Conservation (phyloP, 192 early-diverging fungal species). For the Backusella westeae region DNA sequence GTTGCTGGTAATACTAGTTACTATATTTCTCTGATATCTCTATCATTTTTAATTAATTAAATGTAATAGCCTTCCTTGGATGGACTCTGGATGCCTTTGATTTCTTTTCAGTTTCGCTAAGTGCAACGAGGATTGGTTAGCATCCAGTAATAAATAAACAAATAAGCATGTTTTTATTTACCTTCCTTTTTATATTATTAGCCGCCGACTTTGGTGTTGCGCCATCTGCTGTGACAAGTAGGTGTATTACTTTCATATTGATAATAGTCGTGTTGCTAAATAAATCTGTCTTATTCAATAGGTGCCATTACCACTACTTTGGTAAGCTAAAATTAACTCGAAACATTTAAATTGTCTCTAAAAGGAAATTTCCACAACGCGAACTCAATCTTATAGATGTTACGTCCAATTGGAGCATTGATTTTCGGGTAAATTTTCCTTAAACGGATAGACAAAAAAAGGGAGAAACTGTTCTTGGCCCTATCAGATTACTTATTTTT, state of each 20-base stretch:
- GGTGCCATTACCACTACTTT: constrained; percentile 66
- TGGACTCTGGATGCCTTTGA: constrained; percentile 75
- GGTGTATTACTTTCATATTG: background rate
- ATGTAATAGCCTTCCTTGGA: constrained; percentile 51
- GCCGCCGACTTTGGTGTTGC: constrained; percentile 52
- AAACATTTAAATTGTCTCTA: background rate
- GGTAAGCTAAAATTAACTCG: background rate
- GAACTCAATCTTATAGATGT: constrained; percentile 35
- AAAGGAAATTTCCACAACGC: background rate
- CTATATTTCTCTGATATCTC: background rate
- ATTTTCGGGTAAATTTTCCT: constrained; percentile 51
- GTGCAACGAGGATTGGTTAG: constrained; percentile 48
- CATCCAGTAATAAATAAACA: background rate
- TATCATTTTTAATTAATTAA: background rate
- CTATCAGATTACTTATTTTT: background rate
- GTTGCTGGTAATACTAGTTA: constrained; percentile 20
- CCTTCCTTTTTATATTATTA: background rate
- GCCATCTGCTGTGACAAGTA: constrained; percentile 54
- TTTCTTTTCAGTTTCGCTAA: constrained; percentile 63
- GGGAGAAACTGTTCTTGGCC: background rate
- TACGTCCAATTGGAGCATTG: constrained; percentile 72
- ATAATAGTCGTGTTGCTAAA: background rate
- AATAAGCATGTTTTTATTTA: background rate
- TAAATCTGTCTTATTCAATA: background rate
- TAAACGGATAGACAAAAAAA: background rate